A percentile compares a stretch with the other conserved stretches of the same genome.
phyloP scores from a whole-genome alignment of 176 grass and related monocot genomes.

The Chrysopogon serrulatus region DNA sequence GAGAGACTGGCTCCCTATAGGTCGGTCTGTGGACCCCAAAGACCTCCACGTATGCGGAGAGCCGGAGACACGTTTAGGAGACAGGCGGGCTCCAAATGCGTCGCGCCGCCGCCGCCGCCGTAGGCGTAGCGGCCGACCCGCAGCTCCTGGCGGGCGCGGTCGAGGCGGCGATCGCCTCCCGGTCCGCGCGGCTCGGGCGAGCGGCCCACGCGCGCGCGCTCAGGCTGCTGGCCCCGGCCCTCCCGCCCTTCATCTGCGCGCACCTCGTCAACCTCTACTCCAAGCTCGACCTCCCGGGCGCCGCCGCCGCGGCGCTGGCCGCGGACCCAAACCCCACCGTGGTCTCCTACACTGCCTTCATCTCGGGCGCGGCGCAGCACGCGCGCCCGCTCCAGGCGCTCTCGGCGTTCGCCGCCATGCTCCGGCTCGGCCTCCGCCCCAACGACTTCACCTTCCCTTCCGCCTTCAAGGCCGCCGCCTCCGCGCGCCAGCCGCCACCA shows the following conservation, averaged over 20 bases:
- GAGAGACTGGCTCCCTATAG: no score
- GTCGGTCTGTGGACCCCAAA: no score
- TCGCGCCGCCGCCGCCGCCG: neutral
- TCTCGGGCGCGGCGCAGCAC: conserved; percentile 68
- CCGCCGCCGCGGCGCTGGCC: conserved; percentile 39
- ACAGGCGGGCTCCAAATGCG: neutral
- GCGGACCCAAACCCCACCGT: conserved; percentile 66
- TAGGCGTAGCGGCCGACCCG: conserved; percentile 10
- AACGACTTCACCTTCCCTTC: conserved; percentile 90
- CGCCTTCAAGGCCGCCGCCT: conserved; percentile 59
- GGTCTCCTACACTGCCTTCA: conserved; percentile 65
- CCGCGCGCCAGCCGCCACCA: neutral
- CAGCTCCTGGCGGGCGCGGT: conserved; percentile 51
- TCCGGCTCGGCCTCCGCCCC: conserved; percentile 54
- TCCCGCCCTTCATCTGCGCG: conserved; percentile 61
- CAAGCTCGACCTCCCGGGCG: conserved; percentile 64
- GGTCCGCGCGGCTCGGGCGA: conserved; percentile 42
- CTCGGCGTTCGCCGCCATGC: conserved; percentile 54
- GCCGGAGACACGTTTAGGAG: no score
- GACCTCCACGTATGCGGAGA: no score
- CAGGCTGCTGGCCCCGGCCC: conserved; percentile 29
- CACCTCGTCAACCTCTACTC: conserved; percentile 91
- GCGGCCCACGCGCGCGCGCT: conserved; percentile 55
- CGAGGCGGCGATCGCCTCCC: conserved; percentile 44
- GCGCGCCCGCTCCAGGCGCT: conserved; percentile 48